Percentiles rank a stretch among this genome's conserved stretches.
Evolutionary conservation across 139 green algal species (phyloP).

Genomic region (Klebsormidium nitens): DNA sequence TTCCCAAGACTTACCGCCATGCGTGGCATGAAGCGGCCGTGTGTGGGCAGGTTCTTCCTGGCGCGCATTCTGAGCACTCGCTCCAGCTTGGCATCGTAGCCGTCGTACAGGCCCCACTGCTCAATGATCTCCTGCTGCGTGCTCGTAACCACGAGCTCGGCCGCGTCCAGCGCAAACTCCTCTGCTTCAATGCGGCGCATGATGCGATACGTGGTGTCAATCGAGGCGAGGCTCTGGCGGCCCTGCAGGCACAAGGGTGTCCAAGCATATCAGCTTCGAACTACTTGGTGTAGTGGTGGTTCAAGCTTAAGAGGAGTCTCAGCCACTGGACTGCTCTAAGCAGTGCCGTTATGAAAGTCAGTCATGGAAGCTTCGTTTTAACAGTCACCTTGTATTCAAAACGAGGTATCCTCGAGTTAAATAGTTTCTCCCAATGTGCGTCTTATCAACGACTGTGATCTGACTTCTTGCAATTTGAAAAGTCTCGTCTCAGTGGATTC

Average conservation of each 20-base stretch:
- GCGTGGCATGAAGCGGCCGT: conserved; percentile 73
- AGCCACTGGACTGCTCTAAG: too few relatives aligned
- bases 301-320: too few relatives aligned
- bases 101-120: conserved; percentile 93
- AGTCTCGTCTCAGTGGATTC: too few relatives aligned
- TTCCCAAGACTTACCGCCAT: conserved; percentile 72
- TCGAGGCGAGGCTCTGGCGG: conserved; percentile 60
- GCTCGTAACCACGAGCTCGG: conserved; percentile 78
- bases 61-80: conserved; percentile 40
- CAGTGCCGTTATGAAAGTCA: too few relatives aligned
- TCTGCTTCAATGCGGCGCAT: conserved; percentile 81
- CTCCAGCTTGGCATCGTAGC: conserved; percentile 55
- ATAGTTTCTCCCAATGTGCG: too few relatives aligned
- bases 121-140: conserved; percentile 86
- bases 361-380: too few relatives aligned
- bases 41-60: conserved; percentile 32
- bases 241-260: conserved; percentile 9
- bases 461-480: too few relatives aligned
- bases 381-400: too few relatives aligned
- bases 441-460: too few relatives aligned
- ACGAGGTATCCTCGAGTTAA: too few relatives aligned
- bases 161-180: conserved; percentile 80
- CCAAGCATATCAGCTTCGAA: too few relatives aligned
- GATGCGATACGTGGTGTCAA: conserved; percentile 88
- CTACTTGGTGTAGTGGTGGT: too few relatives aligned